A percentile compares a stretch with the other conserved stretches of the same genome.
Evolutionary conservation across 306 rosid species (phyloP).

Genomic region (Castanopsis chinensis): DNA sequence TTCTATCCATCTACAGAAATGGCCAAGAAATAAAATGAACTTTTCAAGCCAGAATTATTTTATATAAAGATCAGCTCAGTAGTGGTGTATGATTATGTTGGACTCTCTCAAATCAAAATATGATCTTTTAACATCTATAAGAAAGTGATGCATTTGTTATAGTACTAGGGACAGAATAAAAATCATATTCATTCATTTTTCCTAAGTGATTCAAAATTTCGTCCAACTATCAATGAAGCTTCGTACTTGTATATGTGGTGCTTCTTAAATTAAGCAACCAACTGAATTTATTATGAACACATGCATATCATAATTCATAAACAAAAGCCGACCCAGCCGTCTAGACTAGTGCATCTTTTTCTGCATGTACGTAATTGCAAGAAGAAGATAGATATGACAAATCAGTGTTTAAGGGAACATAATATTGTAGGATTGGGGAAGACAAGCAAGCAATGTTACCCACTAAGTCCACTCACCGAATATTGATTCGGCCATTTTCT

Average conservation of each 20-base stretch:
- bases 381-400: slow-evolving; percentile 15
- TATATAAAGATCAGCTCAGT: not conserved
- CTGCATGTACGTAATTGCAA: not conserved
- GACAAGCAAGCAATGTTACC: slow-evolving; percentile 41
- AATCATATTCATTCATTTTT: not conserved
- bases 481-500: slow-evolving; percentile 13
- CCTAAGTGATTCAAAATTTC: not conserved
- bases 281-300: slow-evolving; percentile 28
- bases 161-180: no score
- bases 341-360: not conserved
- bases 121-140: no score
- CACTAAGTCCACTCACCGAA: slow-evolving; percentile 26
- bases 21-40: not conserved
- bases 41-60: not conserved
- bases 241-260: not conserved
- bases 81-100: not conserved
- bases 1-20: not conserved
- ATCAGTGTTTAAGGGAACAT: slow-evolving; percentile 25
- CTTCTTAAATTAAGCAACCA: not conserved
- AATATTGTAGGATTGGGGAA: slow-evolving; percentile 28
- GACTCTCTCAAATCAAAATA: no score
- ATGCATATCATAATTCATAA: not conserved
- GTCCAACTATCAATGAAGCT: not conserved
- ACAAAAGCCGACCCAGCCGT: slow-evolving; percentile 1
- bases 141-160: no score